Conservation (phyloP, 495 filamentous ascomycete genomes). For the Schizothecium vesticola region DNA sequence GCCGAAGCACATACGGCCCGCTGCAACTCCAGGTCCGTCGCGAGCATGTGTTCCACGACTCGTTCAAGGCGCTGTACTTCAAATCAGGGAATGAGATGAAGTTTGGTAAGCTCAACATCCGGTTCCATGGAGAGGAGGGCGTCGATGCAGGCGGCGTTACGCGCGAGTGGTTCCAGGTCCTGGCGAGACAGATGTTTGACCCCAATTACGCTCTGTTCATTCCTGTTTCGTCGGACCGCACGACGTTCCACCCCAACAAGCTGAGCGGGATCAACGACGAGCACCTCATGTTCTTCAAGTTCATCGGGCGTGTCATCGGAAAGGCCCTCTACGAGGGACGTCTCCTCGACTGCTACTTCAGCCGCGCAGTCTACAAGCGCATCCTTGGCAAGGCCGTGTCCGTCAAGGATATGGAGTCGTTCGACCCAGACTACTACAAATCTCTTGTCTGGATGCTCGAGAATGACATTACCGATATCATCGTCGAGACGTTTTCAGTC, state of each 20-base stretch:
- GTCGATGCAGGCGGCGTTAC: slow-evolving; percentile 98
- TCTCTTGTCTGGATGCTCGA: slow-evolving; percentile 98
- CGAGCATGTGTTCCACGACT: slow-evolving; percentile 96
- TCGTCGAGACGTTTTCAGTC: slow-evolving; percentile 93
- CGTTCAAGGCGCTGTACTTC: slow-evolving; percentile 93
- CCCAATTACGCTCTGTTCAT: slow-evolving; percentile 94
- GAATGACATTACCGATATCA: slow-evolving; percentile 98
- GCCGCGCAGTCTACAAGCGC: slow-evolving; percentile 93
- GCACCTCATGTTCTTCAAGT: slow-evolving; percentile 98
- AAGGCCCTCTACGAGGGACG: slow-evolving; percentile 97
- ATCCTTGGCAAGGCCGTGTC: slow-evolving; percentile 92
- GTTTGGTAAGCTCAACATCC: slow-evolving; percentile 94
- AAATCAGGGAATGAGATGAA: slow-evolving; percentile 95
- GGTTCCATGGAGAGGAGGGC: slow-evolving; percentile 95
- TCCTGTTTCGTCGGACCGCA: slow-evolving; percentile 95
- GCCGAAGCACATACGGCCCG: slow-evolving; percentile 53
- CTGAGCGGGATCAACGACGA: slow-evolving; percentile 90
- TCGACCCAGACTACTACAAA: slow-evolving; percentile 98
- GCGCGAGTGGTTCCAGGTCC: slow-evolving; percentile 98
- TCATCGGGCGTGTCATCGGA: slow-evolving; percentile 97
- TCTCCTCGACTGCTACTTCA: slow-evolving; percentile 97
- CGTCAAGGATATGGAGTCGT: slow-evolving; percentile 98
- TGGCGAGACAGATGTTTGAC: slow-evolving; percentile 98
- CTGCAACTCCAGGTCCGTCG: slow-evolving; percentile 86
- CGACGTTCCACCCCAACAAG: slow-evolving; percentile 96